Base-by-base conservation (phyloP, 2,329 filamentous ascomycete species). In the Colletotrichum cordylinicola region DNA sequence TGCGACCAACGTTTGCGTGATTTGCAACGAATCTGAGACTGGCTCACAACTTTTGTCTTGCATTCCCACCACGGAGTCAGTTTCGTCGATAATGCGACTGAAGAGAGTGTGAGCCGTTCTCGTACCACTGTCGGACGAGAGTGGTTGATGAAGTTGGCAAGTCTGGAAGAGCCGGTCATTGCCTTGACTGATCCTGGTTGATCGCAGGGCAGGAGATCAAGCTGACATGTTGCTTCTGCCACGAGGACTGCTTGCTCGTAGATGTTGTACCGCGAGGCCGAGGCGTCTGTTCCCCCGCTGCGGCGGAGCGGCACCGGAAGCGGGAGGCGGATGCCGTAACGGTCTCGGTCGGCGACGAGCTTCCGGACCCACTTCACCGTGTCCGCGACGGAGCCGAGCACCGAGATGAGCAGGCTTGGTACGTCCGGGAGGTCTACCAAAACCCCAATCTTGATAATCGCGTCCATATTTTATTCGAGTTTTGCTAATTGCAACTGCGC, bases 121-220 rank as follows among this genome's bases (percentile, higher is more conserved):
- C 58, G 31, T 21, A 62, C 58, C 15, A 33, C 16, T 0, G 58
- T 33, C 33, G 58, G 58, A 6, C 29, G n/a, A 8, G 58, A n/a
- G 18, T 35, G 9, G n/a, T 10, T 21, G 29, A 21, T 21, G 58
- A 62, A 6, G 58, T 4, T 1, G 0, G n/a, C 29, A 21, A 62
- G 13, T 29, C 0, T 21, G 43, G 43, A 0, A 52, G 0, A 21
- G 10, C 0, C 10, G 4, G 43, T 6, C 10, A 21, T n/a, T 52
- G 10, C 10, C 39, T 0, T 2, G 9, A 2, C 39, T n/a, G 39
- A 48, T 9, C 5, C 39, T 0, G 39, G 0, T 0, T 21, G 21
- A 8, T 24, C 16, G 58, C 27, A 13, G n/a, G n/a, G 18, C 58
- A 52, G n/a, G 8, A 52, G 43, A 21, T 21, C 0, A 33, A 62